Percentiles rank a stretch among this genome's conserved stretches.
phyloP scores from a whole-genome alignment of 2,329 filamentous ascomycete genomes.

The Diaporthe sp. region DNA sequence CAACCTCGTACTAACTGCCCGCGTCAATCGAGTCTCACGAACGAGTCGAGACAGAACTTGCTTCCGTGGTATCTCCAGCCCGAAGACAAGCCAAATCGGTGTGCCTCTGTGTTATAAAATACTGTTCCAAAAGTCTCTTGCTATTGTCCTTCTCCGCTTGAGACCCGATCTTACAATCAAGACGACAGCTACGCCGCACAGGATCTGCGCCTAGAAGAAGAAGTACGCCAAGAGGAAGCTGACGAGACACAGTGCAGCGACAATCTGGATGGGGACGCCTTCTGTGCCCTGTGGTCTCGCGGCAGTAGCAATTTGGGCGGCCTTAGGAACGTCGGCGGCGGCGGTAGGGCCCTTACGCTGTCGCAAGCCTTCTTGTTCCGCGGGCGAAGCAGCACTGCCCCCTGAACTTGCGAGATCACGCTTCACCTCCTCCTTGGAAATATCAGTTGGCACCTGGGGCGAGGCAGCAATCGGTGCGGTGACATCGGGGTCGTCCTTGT shows the following conservation, averaged over 20 bases:
- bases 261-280: conserved; percentile 89
- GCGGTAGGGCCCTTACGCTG: conserved; percentile 76
- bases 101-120: conserved; percentile 4
- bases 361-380: conserved; percentile 79
- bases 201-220: conserved; percentile 78
- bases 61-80: conserved; percentile 34
- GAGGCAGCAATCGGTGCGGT: conserved; percentile 44
- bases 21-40: background rate
- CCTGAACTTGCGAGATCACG: conserved; percentile 72
- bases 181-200: background rate
- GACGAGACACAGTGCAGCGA: conserved; percentile 85
- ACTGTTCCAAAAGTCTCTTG: background rate
- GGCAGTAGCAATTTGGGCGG: conserved; percentile 63
- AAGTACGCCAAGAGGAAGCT: conserved; percentile 96
- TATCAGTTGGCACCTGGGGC: conserved; percentile 41
- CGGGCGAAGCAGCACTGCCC: conserved; percentile 77
- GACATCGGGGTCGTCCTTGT: conserved; percentile 42
- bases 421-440: conserved; percentile 48
- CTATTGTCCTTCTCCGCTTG: background rate
- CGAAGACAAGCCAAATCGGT: conserved; percentile 3
- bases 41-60: background rate
- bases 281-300: conserved; percentile 69
- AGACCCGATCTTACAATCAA: background rate
- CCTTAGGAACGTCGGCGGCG: conserved; percentile 48
- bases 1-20: background rate